A percentile compares a stretch with the other conserved stretches of the same genome.
Conservation (phyloP, 306 rosid species). For the Sicyos edulis region DNA sequence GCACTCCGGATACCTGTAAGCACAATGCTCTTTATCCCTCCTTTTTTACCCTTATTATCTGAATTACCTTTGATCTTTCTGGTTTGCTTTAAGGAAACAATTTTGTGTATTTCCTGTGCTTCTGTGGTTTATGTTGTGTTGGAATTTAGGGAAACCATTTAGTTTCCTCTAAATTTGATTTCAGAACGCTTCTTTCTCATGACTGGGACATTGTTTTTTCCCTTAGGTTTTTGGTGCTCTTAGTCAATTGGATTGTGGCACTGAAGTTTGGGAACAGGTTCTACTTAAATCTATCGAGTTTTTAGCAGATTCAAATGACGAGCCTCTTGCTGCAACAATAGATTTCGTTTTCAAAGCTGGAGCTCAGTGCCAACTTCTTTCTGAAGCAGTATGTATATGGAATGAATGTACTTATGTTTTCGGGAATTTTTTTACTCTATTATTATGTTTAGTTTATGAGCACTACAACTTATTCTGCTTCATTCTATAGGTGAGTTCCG, state of each 20-base stretch:
- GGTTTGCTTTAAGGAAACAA: not conserved
- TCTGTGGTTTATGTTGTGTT: not conserved
- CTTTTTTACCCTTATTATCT: conserved; percentile 22
- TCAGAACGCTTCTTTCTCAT: conserved; percentile 21
- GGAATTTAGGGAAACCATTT: not conserved
- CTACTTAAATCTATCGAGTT: conserved; percentile 73
- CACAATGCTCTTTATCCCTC: conserved; percentile 21
- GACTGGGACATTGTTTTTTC: conserved; percentile 22
- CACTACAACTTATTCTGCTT: not conserved
- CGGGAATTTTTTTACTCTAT: conserved; percentile 9
- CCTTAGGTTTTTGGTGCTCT: conserved; percentile 83
- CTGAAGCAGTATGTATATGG: conserved; percentile 78
- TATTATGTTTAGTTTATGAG: conserved; percentile 20
- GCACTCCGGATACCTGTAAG: conserved; percentile 80
- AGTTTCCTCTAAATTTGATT: conserved; percentile 7
- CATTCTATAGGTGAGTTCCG: conserved; percentile 65
- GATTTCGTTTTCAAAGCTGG: conserved; percentile 93
- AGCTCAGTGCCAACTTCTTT: conserved; percentile 94
- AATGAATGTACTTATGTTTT: conserved; percentile 22
- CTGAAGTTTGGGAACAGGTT: conserved; percentile 94
- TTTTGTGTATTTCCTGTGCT: not conserved
- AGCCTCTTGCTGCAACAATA: conserved; percentile 68
- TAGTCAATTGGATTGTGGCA: conserved; percentile 83
- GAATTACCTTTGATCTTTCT: not conserved
- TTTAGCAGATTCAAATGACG: conserved; percentile 77